Percentiles rank a stretch among this genome's conserved stretches.
phyloP scores from a whole-genome alignment of 2,329 filamentous ascomycete genomes.

The Cercospora sesami region DNA sequence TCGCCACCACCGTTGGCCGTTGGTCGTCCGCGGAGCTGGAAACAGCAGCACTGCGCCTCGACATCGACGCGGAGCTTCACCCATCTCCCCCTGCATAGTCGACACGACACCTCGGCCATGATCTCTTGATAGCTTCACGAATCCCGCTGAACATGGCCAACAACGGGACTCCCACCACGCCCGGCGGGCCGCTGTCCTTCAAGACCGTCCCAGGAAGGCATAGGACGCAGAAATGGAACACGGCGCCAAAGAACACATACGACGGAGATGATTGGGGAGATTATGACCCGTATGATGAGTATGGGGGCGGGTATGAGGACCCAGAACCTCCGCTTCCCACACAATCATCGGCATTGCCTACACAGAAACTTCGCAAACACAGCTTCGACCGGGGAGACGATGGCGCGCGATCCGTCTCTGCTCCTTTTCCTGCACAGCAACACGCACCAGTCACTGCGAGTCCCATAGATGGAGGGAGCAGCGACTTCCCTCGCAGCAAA shows the following conservation, averaged over 20 bases:
- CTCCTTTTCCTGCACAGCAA: slow-evolving; percentile 23
- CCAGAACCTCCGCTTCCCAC: slow-evolving; percentile 39
- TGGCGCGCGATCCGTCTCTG: slow-evolving; percentile 29
- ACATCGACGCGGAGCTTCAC: slow-evolving; percentile 2
- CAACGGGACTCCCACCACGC: slow-evolving; percentile 20
- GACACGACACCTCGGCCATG: slow-evolving; percentile 4
- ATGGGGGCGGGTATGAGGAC: slow-evolving; percentile 52
- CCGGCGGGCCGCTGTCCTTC: slow-evolving; percentile 55
- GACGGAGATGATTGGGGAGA: slow-evolving; percentile 93
- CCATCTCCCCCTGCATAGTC: slow-evolving; percentile 12
- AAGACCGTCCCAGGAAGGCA: slow-evolving; percentile 83
- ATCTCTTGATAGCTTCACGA: neutral
- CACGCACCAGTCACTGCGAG: slow-evolving; percentile 18
- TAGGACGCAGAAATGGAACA: slow-evolving; percentile 93
- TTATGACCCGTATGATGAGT: slow-evolving; percentile 57
- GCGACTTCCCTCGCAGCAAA: slow-evolving; percentile 23
- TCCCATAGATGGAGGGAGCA: slow-evolving; percentile 15
- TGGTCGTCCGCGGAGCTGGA: neutral
- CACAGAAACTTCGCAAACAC: slow-evolving; percentile 32
- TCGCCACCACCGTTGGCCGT: neutral
- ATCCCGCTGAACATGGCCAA: slow-evolving; percentile 24
- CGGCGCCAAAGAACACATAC: slow-evolving; percentile 82
- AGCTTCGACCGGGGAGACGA: slow-evolving; percentile 60
- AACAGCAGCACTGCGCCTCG: slow-evolving; percentile 14
- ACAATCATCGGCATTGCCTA: slow-evolving; percentile 18